Evolutionary conservation across 768 basidiomycete species (phyloP).

Genomic region (Ephemerocybe angulata): DNA sequence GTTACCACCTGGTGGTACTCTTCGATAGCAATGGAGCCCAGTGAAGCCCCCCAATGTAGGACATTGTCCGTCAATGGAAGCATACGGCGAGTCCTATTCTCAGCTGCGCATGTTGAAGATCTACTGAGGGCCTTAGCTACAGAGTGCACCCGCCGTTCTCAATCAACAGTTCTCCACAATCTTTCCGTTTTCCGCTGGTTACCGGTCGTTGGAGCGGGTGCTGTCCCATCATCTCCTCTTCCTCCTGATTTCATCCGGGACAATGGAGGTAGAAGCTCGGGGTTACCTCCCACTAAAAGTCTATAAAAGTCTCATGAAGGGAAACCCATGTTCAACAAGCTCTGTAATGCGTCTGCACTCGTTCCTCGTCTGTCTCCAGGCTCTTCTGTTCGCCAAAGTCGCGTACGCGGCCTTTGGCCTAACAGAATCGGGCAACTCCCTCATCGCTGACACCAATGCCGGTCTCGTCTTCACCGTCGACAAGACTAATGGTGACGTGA

Average conservation of each 20-base stretch:
- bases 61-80: too few species aligned
- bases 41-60: too few species aligned
- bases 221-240: not conserved
- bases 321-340: too few species aligned
- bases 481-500: conserved; percentile 31
- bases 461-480: conserved; percentile 34
- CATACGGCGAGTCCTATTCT: too few species aligned
- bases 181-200: too few species aligned
- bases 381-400: not conserved
- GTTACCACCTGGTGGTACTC: too few species aligned
- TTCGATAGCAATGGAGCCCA: too few species aligned
- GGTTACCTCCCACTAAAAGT: not conserved
- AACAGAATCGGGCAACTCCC: conserved; percentile 27
- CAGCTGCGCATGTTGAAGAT: too few species aligned
- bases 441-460: conserved; percentile 29
- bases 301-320: too few species aligned
- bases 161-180: not conserved
- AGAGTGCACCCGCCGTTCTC: not conserved
- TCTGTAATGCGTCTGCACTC: not conserved
- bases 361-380: not conserved
- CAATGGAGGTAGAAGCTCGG: not conserved
- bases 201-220: too few species aligned
- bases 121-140: too few species aligned
- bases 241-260: too few species aligned
- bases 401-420: conserved; percentile 22